Percentiles rank a stretch among this genome's conserved stretches.
These are phyloP conservation scores for Urostyla sp. DNA, from an alignment of 73 alveolate species.

Conservation along the genomic window DNA sequence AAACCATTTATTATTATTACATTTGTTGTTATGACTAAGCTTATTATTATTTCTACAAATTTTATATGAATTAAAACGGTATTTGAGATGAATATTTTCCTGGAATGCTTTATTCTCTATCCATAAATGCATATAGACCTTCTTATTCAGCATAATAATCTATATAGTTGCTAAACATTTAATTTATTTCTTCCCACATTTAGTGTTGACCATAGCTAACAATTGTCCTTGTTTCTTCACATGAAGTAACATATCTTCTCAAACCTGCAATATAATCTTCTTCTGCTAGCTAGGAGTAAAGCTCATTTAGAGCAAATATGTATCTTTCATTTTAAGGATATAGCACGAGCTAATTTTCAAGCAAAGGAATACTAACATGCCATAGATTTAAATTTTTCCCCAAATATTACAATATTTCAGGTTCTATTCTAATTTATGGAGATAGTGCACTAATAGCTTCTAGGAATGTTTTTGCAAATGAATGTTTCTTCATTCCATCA, in stretches of 20 bases:
- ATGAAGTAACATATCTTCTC: constrained; percentile 31
- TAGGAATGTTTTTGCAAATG: constrained; percentile 39
- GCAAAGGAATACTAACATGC: constrained; percentile 57
- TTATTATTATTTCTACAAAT: no score
- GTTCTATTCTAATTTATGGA: constrained; percentile 56
- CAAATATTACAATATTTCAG: constrained; percentile 42
- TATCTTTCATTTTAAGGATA: constrained; percentile 46
- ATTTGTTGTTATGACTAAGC: no score
- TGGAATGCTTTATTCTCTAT: constrained; percentile 11
- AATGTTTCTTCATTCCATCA: constrained; percentile 8
- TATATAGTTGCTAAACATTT: constrained; percentile 12
- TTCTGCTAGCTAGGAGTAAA: constrained; percentile 50
- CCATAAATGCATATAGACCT: constrained; percentile 37
- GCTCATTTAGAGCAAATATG: constrained; percentile 41
- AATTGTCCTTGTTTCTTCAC: constrained; percentile 30
- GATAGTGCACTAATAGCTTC: constrained; percentile 40
- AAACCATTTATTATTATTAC: no score
- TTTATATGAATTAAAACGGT: no score
- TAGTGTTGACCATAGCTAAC: constrained; percentile 47
- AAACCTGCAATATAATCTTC: constrained; percentile 62
- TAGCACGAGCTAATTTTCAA: constrained; percentile 27
- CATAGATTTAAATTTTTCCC: constrained; percentile 51
- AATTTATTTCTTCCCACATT: constrained; percentile 62
- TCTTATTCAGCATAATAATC: constrained; percentile 38
- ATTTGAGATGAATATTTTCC: background rate